Base-by-base conservation (phyloP, 1,139 yeast species). In the Trichomonascaceae sp. region DNA sequence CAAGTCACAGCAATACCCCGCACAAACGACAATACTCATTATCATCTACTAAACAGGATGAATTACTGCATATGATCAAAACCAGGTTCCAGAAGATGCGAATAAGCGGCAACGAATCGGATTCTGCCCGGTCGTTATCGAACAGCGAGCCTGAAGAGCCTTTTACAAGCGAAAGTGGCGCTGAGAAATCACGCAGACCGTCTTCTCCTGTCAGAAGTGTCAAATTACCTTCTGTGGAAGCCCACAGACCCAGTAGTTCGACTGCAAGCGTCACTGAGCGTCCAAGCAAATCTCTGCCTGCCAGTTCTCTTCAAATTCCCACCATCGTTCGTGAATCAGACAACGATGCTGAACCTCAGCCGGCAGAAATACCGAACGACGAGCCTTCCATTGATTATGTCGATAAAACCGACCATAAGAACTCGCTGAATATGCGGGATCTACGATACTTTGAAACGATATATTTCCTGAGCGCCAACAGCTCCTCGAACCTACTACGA, bases 361-460 rank as follows among this genome's bases (percentile, higher is more conserved):
- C 41, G 15, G 15, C 41, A 17, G 17, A 15, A 13, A 36, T 9
- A 13, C 17, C 17, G 24, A 22, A 22, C n/a, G 41, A 36, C 17
- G 17, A 36, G 41, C 41, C 41, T n/a, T 17, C n/a, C 8, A 36
- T 36, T 9, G 41, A 36, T 13, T 36, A 3, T 7, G 41, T 36
- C 17, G 41, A 36, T 13, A 36, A 36, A 13, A 13, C 41, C 15
- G 17, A 15, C 17, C 3, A 4, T 17, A 36, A 36, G 17, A 15
- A 36, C n/a, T 36, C 41, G 8, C 15, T 15, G 8, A 9, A 15
- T 15, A 36, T 36, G 41, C 17, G 17, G 9, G 64, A 63, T 43
- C 55, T 63, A 12, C 53, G 53, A 39, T 63, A 63, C 50, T 57
- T 61, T 3, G 61, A 63, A 44, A 57, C 60, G 47, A 65, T 63